Evolutionary conservation across 495 filamentous ascomycete genomes (phyloP), one percentile per base, ranked within the genome.

Genomic region (Staphylotrichum tortipilum): DNA sequence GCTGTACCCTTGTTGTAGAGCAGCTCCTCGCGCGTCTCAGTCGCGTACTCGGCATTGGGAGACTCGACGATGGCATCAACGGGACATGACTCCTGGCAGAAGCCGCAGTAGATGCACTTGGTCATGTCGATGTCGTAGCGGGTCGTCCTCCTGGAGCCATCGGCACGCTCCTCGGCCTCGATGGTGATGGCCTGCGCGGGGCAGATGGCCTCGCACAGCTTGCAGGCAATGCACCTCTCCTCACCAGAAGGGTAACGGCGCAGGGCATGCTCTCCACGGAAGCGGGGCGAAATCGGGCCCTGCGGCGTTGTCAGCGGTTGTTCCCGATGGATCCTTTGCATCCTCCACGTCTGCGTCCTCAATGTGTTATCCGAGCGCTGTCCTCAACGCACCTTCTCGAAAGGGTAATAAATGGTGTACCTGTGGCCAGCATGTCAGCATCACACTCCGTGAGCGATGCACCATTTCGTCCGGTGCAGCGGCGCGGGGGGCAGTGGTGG

Each of bases 71-170:
- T 97, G 30, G 92, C 92, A 70, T 98, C 92, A 26, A 97, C 92
- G 24, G 92, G 92, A 71, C 92, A 98, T 55, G 87, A 94, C 76
- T 98, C 92, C 73, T 98, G 92, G 78, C 92, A 98, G 76, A 94
- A 94, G 12, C 92, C 92, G 66, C 92, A 98, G 78, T 97, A 98
- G 67, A 98, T 98, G 72, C 92, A 98, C 77, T 98, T 98, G 64
- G 92, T 97, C 92, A 98, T 98, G 76, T 98, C 92, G 67, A 98
- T 95, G 72, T 98, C 92, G 72, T 98, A 98, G 64, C 90, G 81
- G 44, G 91, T 95, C 40, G 92, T 98, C 60, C 92, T 80, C 63
- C 92, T 79, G 58, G 86, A 92, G 37, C 92, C 92, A 61, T 98
- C 92, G 61, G 83, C 86, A 69, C 92, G 89, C 73, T 98, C 92